These are phyloP conservation scores for Sabuloglossum arenarium DNA, from an alignment of 495 filamentous ascomycete genomes.

Conservation along the genomic window DNA sequence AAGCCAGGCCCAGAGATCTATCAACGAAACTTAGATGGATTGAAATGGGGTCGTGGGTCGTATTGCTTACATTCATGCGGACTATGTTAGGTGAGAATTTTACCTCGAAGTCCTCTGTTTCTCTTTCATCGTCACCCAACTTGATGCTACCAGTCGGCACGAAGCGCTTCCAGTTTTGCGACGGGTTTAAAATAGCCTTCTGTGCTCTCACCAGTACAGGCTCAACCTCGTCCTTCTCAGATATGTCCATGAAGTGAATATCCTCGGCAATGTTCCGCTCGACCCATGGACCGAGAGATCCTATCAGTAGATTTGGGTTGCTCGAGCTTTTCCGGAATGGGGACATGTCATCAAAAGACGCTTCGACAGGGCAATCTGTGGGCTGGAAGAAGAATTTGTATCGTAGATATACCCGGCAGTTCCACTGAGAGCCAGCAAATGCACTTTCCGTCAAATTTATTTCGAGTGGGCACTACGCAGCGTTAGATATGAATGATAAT, in stretches of 20 bases:
- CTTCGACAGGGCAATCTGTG: neutral
- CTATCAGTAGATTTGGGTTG: neutral
- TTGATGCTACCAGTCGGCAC: neutral
- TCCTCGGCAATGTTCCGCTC: slow-evolving; percentile 9
- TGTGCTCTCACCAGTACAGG: slow-evolving; percentile 12
- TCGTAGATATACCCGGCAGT: slow-evolving; percentile 14
- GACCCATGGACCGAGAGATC: slow-evolving; percentile 1
- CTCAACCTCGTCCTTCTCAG: slow-evolving; percentile 13
- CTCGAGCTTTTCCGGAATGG: slow-evolving; percentile 5
- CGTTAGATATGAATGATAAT: neutral
- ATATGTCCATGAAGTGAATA: slow-evolving; percentile 11
- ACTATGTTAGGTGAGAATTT: slow-evolving; percentile 19
- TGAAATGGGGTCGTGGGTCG: neutral
- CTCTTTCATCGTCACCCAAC: slow-evolving; percentile 5
- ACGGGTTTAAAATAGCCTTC: slow-evolving; percentile 13
- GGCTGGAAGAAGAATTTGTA: neutral
- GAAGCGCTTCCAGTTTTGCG: slow-evolving; percentile 10
- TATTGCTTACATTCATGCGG: slow-evolving; percentile 13
- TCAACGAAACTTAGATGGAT: neutral
- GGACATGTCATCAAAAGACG: neutral
- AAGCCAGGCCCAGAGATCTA: slow-evolving; percentile 16
- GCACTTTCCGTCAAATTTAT: slow-evolving; percentile 13
- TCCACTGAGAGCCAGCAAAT: slow-evolving; percentile 9
- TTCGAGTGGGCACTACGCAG: slow-evolving; percentile 15
- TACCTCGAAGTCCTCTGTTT: slow-evolving; percentile 9